Conservation (phyloP, 106 monocot species). For the Dioscorea dumetorum region DNA sequence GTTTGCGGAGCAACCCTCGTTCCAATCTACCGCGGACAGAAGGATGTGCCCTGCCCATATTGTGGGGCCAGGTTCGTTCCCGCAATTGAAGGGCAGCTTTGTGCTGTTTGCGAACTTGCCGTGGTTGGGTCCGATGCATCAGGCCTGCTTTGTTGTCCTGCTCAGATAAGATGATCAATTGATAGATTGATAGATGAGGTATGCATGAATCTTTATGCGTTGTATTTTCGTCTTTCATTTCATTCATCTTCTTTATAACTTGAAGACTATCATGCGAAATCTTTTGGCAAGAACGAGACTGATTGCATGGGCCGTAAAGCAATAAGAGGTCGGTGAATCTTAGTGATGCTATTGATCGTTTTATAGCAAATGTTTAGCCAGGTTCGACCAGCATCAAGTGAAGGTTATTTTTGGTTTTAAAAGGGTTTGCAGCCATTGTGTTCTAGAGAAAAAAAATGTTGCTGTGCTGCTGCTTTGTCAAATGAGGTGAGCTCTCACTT, state of each 20-base stretch:
- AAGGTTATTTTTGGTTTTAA: too few relatives aligned
- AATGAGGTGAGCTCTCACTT: too few relatives aligned
- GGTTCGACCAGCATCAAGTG: too few relatives aligned
- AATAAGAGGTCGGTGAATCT: not conserved
- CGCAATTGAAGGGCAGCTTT: conserved; percentile 33
- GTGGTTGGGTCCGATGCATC: conserved; percentile 57
- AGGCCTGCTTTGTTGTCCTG: conserved; percentile 45
- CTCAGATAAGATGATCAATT: conserved; percentile 35
- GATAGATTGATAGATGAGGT: not conserved
- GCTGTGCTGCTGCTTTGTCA: too few relatives aligned
- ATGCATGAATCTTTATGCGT: not conserved
- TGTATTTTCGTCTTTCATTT: not conserved
- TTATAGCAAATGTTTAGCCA: too few relatives aligned
- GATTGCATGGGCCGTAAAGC: not conserved
- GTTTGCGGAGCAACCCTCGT: conserved; percentile 52
- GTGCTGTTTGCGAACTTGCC: conserved; percentile 58
- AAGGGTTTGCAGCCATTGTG: too few relatives aligned
- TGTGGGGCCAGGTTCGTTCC: conserved; percentile 42
- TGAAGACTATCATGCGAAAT: not conserved
- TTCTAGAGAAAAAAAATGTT: too few relatives aligned
- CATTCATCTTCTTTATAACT: not conserved
- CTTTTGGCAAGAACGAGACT: not conserved
- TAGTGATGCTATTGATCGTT: not conserved
- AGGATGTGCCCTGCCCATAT: conserved; percentile 43
- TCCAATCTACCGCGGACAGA: conserved; percentile 68